Evolutionary conservation across 306 rosid genomes (phyloP), one percentile per base, ranked within the genome.

Genomic region (Malus fusca): DNA sequence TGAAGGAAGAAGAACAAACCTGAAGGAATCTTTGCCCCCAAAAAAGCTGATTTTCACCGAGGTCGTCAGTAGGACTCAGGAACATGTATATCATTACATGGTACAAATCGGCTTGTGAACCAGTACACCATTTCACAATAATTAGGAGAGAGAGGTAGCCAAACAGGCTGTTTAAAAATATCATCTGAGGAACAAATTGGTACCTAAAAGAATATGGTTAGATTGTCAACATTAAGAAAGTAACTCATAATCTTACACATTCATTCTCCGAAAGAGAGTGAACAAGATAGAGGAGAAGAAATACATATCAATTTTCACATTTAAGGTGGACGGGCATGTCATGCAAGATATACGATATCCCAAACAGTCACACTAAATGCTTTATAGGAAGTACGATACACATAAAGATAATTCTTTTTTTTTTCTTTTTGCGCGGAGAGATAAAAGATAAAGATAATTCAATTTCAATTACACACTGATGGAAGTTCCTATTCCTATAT

Each of bases 91-190:
- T 92, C 98, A 90, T 76, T 77, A 87, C 66, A 67, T 92, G 96
- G 82, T 92, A 92, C 83, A 92, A 84, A 87, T 92, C 97, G 76
- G 96, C 96, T 85, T 88, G 81, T 68, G 98, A 92, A 69, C 98
- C 98, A 74, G 89, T 88, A 85, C 86, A 79, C 98, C 98, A 90
- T 88, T 90, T 92, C 73, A 87, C 81, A 77, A 92, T 79, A 66
- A 92, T 87, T 68, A 92, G 96, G 66, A 92, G 88, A 70, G 98
- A 86, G 15, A 92, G 89, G 80, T 92, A 92, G 75, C 96, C 98
- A 68, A 89, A 93, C 77, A 93, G 77, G 82, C 93, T 81, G 84
- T 93, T 93, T 76, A 93, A 86, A 86, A 90, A 93, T 68, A 93
- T 90, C 58, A 93, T 77, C 86, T 93, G 90, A 61, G 97, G 96